phyloP scores from a whole-genome alignment of 495 filamentous ascomycete genomes.

The Darksidea phi region DNA sequence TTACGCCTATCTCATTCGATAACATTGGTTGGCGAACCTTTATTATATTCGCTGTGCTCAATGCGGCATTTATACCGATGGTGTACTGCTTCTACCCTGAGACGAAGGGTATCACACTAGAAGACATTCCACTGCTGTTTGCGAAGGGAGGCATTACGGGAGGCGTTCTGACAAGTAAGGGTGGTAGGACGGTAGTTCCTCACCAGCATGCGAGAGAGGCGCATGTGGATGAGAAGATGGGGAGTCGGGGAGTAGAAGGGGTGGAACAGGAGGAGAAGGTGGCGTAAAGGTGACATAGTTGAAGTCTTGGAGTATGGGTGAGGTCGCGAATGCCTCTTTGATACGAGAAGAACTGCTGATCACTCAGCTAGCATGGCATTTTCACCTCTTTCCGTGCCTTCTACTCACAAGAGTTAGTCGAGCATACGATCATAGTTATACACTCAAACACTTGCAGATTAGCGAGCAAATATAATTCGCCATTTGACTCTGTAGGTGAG shows the following conservation, averaged over 20 bases:
- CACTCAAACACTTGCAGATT: no score
- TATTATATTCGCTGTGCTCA: conserved; percentile 43
- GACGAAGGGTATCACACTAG: conserved; percentile 39
- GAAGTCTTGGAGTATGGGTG: no score
- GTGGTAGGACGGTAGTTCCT: neutral
- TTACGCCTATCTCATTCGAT: conserved; percentile 42
- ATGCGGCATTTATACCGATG: conserved; percentile 39
- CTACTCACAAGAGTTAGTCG: no score
- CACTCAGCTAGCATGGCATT: no score
- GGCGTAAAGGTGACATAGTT: no score
- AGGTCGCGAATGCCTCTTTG: no score
- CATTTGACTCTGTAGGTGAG: no score
- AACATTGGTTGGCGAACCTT: conserved; percentile 42
- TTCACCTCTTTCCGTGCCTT: no score
- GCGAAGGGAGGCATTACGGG: conserved; percentile 1
- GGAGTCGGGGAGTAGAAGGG: neutral
- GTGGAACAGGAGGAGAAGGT: no score
- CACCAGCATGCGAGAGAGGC: neutral
- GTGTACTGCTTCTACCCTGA: conserved; percentile 43
- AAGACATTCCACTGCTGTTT: conserved; percentile 44
- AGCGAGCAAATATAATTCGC: no score
- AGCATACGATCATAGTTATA: no score
- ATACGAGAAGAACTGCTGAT: no score
- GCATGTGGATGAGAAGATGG: conserved; percentile 6
- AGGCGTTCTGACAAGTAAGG: neutral